Conservation (phyloP, 176 grass and related monocot species). For the Otatea glauca region DNA sequence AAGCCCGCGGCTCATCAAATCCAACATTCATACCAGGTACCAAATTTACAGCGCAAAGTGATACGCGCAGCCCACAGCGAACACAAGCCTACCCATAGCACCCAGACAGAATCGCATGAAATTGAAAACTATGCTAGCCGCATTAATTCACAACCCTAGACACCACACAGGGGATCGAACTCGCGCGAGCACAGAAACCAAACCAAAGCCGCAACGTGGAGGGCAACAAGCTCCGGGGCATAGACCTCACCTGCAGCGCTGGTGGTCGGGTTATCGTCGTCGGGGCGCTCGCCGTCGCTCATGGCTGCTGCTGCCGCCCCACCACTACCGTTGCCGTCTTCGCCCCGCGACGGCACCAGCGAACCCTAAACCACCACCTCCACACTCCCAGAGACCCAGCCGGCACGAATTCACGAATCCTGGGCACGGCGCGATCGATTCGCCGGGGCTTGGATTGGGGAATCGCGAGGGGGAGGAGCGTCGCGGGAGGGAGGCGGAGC, state of each 20-base stretch:
- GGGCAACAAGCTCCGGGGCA: neutral
- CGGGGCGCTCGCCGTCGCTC: conserved; percentile 50
- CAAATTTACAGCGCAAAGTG: neutral
- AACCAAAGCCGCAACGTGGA: neutral
- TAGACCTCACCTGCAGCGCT: conserved; percentile 52
- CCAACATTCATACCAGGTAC: neutral
- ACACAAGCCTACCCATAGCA: neutral
- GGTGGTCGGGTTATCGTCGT: conserved; percentile 42
- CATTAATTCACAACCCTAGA: conserved; percentile 24
- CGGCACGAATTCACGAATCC: neutral
- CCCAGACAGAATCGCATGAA: neutral
- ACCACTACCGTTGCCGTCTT: neutral
- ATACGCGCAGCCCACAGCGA: neutral
- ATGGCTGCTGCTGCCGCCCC: conserved; percentile 19
- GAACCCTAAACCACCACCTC: conserved; percentile 42
- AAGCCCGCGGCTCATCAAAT: neutral
- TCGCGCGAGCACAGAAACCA: conserved; percentile 7
- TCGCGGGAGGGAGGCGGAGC: neutral
- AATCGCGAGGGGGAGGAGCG: neutral
- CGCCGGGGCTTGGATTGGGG: neutral
- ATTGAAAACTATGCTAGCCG: neutral
- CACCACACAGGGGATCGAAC: neutral
- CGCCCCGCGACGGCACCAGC: conserved; percentile 25
- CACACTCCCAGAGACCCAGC: neutral
- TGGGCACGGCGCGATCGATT: neutral